Conservation (phyloP, 2,329 filamentous ascomycete genomes). For the Diatrype stigma region DNA sequence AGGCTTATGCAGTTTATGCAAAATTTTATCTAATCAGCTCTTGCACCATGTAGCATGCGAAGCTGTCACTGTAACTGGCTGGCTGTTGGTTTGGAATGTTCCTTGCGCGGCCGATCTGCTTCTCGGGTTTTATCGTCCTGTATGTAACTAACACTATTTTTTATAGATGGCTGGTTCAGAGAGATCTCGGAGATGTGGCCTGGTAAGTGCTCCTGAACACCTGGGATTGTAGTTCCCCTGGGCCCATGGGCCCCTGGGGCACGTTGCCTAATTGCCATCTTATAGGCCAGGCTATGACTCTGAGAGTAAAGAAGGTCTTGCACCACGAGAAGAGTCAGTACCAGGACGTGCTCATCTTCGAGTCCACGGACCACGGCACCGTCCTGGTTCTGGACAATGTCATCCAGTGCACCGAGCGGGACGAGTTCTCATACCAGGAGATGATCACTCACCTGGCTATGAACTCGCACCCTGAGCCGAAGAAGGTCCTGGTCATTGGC, state of each 20-base stretch:
- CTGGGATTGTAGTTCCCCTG: background rate
- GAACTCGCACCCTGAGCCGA: slow-evolving; percentile 96
- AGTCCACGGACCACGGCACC: slow-evolving; percentile 94
- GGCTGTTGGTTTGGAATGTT: no score
- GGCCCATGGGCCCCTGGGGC: no score
- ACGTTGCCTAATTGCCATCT: slow-evolving; percentile 1
- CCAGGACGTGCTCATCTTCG: slow-evolving; percentile 98
- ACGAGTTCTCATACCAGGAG: slow-evolving; percentile 99
- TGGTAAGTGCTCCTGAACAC: slow-evolving; percentile 37
- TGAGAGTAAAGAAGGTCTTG: slow-evolving; percentile 94
- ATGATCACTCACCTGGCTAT: slow-evolving; percentile 99
- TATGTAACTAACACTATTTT: slow-evolving; percentile 10
- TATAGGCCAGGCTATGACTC: slow-evolving; percentile 90
- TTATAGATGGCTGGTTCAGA: slow-evolving; percentile 99
- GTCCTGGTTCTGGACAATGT: slow-evolving; percentile 98
- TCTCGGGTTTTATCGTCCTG: no score
- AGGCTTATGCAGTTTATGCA: slow-evolving; percentile 14
- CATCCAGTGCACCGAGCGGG: slow-evolving; percentile 96
- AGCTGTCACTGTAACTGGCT: no score
- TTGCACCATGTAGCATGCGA: no score
- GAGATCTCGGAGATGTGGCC: slow-evolving; percentile 99
- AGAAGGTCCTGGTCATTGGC: slow-evolving; percentile 97
- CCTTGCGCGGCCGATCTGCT: no score
- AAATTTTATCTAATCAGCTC: slow-evolving; percentile 4
- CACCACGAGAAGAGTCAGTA: slow-evolving; percentile 99